These are phyloP conservation scores for Acidomyces sp. DNA, from an alignment of 495 filamentous ascomycete genomes.

Conservation along the genomic window DNA sequence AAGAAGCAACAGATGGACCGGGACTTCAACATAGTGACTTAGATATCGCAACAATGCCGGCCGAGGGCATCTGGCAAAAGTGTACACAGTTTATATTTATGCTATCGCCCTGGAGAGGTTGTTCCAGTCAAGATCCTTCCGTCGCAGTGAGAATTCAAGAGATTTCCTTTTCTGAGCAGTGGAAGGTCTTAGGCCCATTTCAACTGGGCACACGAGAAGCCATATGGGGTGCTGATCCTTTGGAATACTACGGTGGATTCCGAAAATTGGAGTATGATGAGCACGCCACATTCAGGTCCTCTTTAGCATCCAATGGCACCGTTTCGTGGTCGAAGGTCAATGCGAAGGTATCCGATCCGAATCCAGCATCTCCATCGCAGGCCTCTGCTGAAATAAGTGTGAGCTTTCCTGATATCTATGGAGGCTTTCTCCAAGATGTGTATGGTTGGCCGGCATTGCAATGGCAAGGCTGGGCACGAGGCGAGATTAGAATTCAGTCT, in stretches of 20 bases:
- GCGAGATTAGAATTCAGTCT: conserved; percentile 31
- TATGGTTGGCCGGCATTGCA: conserved; percentile 50
- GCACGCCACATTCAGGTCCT: conserved; percentile 33
- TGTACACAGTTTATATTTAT: no score
- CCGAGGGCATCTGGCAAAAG: no score
- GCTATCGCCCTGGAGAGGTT: no score
- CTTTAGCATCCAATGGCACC: conserved; percentile 37
- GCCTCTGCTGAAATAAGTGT: conserved; percentile 28
- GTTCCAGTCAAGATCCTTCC: no score
- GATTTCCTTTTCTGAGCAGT: conserved; percentile 33
- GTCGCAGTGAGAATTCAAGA: no score
- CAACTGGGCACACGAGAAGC: conserved; percentile 48
- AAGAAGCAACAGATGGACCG: no score
- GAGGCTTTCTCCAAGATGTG: conserved; percentile 37
- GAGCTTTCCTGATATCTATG: conserved; percentile 37
- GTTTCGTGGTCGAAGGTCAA: conserved; percentile 33
- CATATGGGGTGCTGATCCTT: conserved; percentile 46
- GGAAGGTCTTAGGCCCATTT: conserved; percentile 48
- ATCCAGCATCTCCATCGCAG: not conserved
- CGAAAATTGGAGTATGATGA: conserved; percentile 30
- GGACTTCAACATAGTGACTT: no score
- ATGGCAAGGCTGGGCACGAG: conserved; percentile 47
- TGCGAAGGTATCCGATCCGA: conserved; percentile 16
- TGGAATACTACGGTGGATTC: conserved; percentile 42
- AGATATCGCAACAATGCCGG: no score